A percentile compares a stretch with the other conserved stretches of the same genome.
phyloP scores from a whole-genome alignment of 179 eudicot genomes.

The Silene vulgaris region DNA sequence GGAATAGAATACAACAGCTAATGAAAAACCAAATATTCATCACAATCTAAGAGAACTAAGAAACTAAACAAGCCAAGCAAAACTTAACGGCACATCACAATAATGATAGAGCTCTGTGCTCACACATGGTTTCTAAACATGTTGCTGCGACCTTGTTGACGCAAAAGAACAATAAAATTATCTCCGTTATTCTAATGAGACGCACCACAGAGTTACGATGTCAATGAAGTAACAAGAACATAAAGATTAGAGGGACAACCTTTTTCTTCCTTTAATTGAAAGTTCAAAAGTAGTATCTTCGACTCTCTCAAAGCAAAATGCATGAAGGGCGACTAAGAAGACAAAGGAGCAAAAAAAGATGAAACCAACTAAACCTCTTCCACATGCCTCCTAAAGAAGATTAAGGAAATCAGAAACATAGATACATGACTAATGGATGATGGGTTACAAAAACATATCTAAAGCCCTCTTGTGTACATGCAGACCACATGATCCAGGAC shows the following conservation, averaged over 20 bases:
- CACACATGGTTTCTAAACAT: background rate
- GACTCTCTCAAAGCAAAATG: background rate
- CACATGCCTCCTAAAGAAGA: no score
- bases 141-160: background rate
- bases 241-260: background rate
- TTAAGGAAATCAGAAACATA: no score
- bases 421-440: no score
- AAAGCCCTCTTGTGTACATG: conserved; percentile 7
- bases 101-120: background rate
- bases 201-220: background rate
- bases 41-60: conserved; percentile 10
- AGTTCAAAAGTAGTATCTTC: background rate
- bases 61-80: conserved; percentile 1
- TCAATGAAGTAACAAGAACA: background rate
- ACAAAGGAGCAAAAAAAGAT: conserved; percentile 15
- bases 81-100: background rate
- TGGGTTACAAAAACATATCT: no score
- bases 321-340: background rate
- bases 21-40: background rate
- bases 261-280: background rate
- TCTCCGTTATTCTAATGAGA: background rate
- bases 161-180: background rate
- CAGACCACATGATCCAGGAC: background rate
- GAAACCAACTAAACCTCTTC: background rate
- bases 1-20: background rate